Percentiles rank a stretch among this genome's conserved stretches.
These are phyloP conservation scores for Taxillus chinensis DNA, from an alignment of 164 flowering plant species.

Conservation along the genomic window DNA sequence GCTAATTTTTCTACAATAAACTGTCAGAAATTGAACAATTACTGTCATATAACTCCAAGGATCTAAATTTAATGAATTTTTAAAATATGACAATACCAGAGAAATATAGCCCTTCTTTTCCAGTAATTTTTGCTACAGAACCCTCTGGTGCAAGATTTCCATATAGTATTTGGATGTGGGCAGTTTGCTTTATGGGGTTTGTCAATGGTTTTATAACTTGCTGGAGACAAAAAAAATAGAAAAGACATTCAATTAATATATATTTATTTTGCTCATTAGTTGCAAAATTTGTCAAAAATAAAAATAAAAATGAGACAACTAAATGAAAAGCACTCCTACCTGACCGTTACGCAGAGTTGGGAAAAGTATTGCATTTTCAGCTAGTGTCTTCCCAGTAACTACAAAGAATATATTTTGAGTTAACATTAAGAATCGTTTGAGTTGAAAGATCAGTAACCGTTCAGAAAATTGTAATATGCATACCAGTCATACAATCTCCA, in stretches of 20 bases:
- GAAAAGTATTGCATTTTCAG: constrained; percentile 63
- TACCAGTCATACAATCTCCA: constrained; percentile 96
- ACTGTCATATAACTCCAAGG: background rate
- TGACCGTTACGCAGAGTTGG: constrained; percentile 72
- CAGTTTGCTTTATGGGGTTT: constrained; percentile 88
- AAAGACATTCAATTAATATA: background rate
- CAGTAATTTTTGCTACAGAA: constrained; percentile 96
- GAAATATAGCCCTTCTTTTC: constrained; percentile 93
- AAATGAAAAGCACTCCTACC: constrained; percentile 28
- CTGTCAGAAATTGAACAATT: background rate
- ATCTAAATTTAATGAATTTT: constrained; percentile 3
- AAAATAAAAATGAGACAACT: background rate
- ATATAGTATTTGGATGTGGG: constrained; percentile 80
- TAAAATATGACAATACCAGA: constrained; percentile 38
- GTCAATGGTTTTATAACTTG: constrained; percentile 43
- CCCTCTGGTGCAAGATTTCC: constrained; percentile 98
- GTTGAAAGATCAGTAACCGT: background rate
- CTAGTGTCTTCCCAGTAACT: constrained; percentile 96
- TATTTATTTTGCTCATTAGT: background rate
- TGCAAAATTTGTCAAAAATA: background rate
- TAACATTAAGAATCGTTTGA: background rate
- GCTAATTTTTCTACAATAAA: background rate
- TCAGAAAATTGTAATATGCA: background rate
- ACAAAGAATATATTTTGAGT: constrained; percentile 8
- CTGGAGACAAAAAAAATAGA: background rate